Conservation (phyloP, 2,329 filamentous ascomycete species). For the Trichoderma polysporum region DNA sequence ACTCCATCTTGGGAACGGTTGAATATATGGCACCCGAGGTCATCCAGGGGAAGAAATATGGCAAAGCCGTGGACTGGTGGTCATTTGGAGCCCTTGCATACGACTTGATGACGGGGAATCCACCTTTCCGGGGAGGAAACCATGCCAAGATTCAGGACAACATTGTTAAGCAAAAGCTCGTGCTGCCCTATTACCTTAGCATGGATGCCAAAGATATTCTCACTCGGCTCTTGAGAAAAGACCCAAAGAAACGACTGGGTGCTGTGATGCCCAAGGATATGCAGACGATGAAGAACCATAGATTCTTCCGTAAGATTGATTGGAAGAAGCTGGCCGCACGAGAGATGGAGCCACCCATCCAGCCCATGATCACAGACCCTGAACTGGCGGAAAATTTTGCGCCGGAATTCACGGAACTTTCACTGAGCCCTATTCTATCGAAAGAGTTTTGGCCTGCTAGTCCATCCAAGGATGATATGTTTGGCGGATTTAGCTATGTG, state of each 20-base stretch:
- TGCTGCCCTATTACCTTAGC: slow-evolving; percentile 85
- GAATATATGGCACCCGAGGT: slow-evolving; percentile 99
- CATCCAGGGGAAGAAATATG: slow-evolving; percentile 82
- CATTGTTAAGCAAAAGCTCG: slow-evolving; percentile 89
- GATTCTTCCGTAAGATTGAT: slow-evolving; percentile 96
- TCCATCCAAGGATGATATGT: slow-evolving; percentile 53
- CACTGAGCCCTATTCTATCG: slow-evolving; percentile 69
- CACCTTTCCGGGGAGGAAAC: slow-evolving; percentile 88
- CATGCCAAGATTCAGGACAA: slow-evolving; percentile 94
- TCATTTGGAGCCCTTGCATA: slow-evolving; percentile 90
- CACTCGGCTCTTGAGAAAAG: slow-evolving; percentile 84
- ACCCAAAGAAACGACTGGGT: slow-evolving; percentile 86
- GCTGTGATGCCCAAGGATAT: slow-evolving; percentile 88
- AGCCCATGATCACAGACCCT: slow-evolving; percentile 91
- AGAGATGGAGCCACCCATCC: slow-evolving; percentile 84
- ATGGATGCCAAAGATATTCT: slow-evolving; percentile 93
- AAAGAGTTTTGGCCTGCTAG: slow-evolving; percentile 43
- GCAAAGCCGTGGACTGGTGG: slow-evolving; percentile 98
- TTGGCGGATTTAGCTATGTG: slow-evolving; percentile 65
- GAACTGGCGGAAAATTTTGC: slow-evolving; percentile 96
- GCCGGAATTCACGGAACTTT: slow-evolving; percentile 83
- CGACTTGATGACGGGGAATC: slow-evolving; percentile 88
- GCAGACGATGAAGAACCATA: slow-evolving; percentile 79
- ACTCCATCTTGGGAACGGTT: slow-evolving; percentile 89
- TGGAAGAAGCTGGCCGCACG: slow-evolving; percentile 84